Base-by-base conservation (phyloP, 768 basidiomycete genomes). In the Mycena venus region DNA sequence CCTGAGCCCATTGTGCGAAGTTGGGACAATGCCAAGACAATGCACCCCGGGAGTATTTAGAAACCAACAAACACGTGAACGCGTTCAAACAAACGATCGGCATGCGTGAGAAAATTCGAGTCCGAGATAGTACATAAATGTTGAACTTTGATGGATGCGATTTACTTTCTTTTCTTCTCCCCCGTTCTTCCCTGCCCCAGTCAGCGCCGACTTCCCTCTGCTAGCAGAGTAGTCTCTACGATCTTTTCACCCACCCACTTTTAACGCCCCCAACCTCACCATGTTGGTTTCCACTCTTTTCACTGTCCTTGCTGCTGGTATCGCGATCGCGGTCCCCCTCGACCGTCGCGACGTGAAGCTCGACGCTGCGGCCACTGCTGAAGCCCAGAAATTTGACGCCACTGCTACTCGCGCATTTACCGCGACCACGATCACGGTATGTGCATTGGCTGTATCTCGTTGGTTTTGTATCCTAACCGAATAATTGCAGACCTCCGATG, bases 361-460 rank as follows among this genome's bases (percentile, higher is more conserved):
- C 19, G 34, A 80, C 40, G 56, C 63, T 14, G 56, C 76, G 3
- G 78, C 72, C 0, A 63, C 59, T 23, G 78, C 78, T 29, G 63
- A 77, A 56, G 78, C 79, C 15, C 79, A 80, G 68, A 58, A 70
- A 12, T 38, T 44, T 4, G 79, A 80, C 34, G 36, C 66, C 36
- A 77, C 78, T 5, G 79, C 79, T 17, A 79, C 75, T 19, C 78
- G 78, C 21, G 79, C 79, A 3, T 74, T 79, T 47, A 76, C 78
- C 58, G 76, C 73, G n/a, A 72, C 76, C 25, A 73, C 71, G n/a
- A 79, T 80, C 40, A 77, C 71, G 58, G 78, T 79, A 51, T 17
- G 62, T 58, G 5, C 34, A 29, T 17, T 49, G 12, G 19, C 10
- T 23, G 23, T 25, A 25, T 56, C 25, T 58, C 12, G 15, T 38